phyloP scores from a whole-genome alignment of 345 rosid species.

The Cardamine resedifolia region DNA sequence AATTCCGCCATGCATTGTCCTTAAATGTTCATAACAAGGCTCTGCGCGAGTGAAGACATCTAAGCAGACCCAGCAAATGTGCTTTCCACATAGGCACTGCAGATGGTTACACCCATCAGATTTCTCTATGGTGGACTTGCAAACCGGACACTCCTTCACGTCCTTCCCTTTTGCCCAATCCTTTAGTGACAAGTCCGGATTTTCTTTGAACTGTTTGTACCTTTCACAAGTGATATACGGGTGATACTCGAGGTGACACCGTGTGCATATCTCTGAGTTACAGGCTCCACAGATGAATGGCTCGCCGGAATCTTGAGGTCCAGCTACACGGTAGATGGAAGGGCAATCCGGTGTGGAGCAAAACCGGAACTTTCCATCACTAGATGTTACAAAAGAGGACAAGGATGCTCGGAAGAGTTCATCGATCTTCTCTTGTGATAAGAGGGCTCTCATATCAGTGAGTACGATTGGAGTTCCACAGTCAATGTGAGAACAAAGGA shows the following conservation, averaged over 20 bases:
- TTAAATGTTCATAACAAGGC: conserved; percentile 53
- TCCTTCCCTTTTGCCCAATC: conserved; percentile 80
- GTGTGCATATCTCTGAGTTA: conserved; percentile 62
- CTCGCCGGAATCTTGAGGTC: conserved; percentile 34
- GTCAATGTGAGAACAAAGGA: conserved; percentile 51
- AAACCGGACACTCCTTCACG: conserved; percentile 70
- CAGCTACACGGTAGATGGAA: conserved; percentile 63
- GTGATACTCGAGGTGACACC: conserved; percentile 79
- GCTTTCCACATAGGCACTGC: conserved; percentile 76
- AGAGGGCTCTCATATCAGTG: conserved; percentile 58
- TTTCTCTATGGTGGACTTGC: conserved; percentile 76
- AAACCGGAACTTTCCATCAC: conserved; percentile 62
- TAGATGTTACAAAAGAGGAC: conserved; percentile 60
- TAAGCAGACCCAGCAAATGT: conserved; percentile 84
- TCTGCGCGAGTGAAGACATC: conserved; percentile 46
- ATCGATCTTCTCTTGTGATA: conserved; percentile 63
- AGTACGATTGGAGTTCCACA: conserved; percentile 56
- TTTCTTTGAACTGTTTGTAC: conserved; percentile 66
- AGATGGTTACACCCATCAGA: conserved; percentile 82
- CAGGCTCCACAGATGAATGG: conserved; percentile 83
- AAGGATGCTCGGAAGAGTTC: conserved; percentile 82
- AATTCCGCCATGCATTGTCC: conserved; percentile 35
- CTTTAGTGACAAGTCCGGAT: conserved; percentile 74
- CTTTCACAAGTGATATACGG: conserved; percentile 67
- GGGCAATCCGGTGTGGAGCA: conserved; percentile 93